Evolutionary conservation across 352 stramenopile species (phyloP).

Genomic region (Globisporangium emineosum): DNA sequence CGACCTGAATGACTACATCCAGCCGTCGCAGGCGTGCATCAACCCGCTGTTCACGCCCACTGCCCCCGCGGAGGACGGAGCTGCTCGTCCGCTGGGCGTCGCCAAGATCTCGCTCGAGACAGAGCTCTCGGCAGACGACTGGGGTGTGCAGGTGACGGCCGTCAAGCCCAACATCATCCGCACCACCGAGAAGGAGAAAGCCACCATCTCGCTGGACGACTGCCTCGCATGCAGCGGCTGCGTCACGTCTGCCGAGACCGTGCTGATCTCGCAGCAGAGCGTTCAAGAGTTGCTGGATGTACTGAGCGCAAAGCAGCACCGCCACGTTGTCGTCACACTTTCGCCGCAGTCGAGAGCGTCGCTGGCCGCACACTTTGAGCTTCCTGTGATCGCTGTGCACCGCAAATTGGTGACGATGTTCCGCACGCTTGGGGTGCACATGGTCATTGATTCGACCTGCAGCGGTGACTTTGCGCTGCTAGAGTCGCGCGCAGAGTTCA

Average conservation of each 20-base stretch:
- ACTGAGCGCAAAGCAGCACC: conserved; percentile 40
- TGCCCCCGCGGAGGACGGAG: conserved; percentile 13
- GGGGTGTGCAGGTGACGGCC: conserved; percentile 28
- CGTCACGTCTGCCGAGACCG: conserved; percentile 97
- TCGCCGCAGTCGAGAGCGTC: conserved; percentile 88
- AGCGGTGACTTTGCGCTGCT: conserved; percentile 91
- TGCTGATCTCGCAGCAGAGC: conserved; percentile 97
- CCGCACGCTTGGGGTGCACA: conserved; percentile 78
- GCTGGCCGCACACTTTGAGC: conserved; percentile 74
- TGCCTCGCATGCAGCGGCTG: conserved; percentile 97
- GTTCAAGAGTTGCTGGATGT: conserved; percentile 84
- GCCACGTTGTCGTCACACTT: conserved; percentile 81
- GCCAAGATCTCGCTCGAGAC: conserved; percentile 78
- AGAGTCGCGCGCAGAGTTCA: conserved; percentile 90
- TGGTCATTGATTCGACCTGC: conserved; percentile 91
- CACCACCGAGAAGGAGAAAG: conserved; percentile 73
- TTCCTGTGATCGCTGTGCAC: conserved; percentile 64
- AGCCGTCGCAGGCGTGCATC: conserved; percentile 91
- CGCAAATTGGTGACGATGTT: conserved; percentile 78
- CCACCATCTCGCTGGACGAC: conserved; percentile 94
- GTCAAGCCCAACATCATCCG: conserved; percentile 78
- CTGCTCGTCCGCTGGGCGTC: conserved; percentile 23
- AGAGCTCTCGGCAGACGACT: conserved; percentile 65
- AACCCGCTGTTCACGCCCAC: conserved; percentile 90
- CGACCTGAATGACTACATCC: conserved; percentile 94